Base-by-base conservation (phyloP, 2,329 filamentous ascomycete genomes). In the Metarhizium anisopliae region DNA sequence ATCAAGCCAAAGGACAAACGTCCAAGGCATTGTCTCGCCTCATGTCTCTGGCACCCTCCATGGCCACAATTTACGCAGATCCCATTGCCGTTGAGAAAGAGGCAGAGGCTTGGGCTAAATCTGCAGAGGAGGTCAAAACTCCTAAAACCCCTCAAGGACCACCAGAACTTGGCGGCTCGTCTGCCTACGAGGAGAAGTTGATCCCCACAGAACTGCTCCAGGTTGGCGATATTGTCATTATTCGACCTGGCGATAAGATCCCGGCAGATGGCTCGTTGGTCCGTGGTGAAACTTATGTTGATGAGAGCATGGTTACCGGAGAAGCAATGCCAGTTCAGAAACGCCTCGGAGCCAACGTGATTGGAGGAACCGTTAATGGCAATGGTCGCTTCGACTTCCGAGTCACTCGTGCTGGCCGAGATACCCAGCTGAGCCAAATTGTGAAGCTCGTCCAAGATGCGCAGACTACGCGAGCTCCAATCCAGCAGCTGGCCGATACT, bases 221-320 rank as follows among this genome's bases (percentile, higher is more conserved):
- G 69, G 88, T 96, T 11, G 91, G 91, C 49, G 94, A 99, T 68
- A 83, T 99, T 61, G 92, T 97, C 57, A 85, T 97, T 59, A 81
- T 99, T 55, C 87, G 90, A 55, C 94, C 94, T 6, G 94, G 94
- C 54, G 94, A 97, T 74, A 97, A 97, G 75, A 90, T 99, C 56
- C 93, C 94, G 2, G 93, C 93, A 1, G 94, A 99, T 68, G 94
- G 94, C 51, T 80, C 84, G 8, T 82, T 99, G 53, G 90, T 90
- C 55, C 84, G 88, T 54, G 94, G 94, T 36, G 90, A 96, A 71
- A 95, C 90, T 40, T 96, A 95, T 65, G 83, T 96, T 25, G 91
- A 99, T 62, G 94, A 99, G 73, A 96, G 91, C 67, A 97, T 97
- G 93, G 92, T 99, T 51, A 99, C 94, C 6, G 94, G 94, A 61